Conservation (phyloP, 2,329 filamentous ascomycete genomes). For the Monosporascus sp. region DNA sequence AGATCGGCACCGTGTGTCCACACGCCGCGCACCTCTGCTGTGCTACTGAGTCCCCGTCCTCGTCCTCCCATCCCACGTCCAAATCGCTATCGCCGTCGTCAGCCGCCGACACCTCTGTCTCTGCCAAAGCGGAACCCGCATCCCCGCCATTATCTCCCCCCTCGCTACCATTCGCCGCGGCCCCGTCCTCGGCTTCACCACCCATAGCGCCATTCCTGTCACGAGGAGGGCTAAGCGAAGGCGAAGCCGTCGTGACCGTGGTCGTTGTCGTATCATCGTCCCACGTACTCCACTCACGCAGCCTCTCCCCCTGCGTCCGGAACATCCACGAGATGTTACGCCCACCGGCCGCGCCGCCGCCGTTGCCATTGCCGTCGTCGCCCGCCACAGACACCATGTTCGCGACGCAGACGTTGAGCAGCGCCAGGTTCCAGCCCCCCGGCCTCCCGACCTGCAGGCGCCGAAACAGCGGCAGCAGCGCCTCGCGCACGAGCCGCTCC, state of each 20-base stretch:
- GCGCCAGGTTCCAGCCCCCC: constrained; percentile 69
- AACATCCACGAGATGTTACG: constrained; percentile 84
- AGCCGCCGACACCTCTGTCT: neutral
- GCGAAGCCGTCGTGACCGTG: neutral
- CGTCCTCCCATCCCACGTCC: constrained; percentile 4
- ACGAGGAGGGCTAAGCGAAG: neutral
- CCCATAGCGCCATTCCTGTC: neutral
- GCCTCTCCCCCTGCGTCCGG: constrained; percentile 61
- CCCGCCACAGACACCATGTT: constrained; percentile 63
- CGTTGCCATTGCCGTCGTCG: constrained; percentile 38
- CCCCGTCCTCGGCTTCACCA: neutral
- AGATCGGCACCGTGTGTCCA: constrained; percentile 48
- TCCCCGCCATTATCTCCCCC: neutral
- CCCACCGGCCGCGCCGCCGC: constrained; percentile 35
- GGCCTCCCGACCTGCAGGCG: constrained; percentile 65
- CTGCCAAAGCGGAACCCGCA: neutral
- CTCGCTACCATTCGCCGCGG: neutral
- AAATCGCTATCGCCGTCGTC: neutral
- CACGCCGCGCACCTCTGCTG: constrained; percentile 41
- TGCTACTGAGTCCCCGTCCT: constrained; percentile 8
- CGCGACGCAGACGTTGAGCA: constrained; percentile 82
- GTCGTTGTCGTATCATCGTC: constrained; percentile 28
- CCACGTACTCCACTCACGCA: constrained; percentile 60
- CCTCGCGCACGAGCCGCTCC: constrained; percentile 64
- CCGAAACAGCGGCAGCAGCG: constrained; percentile 66